phyloP scores from a whole-genome alignment of 2,329 filamentous ascomycete genomes.

The Fusarium anthophilum region DNA sequence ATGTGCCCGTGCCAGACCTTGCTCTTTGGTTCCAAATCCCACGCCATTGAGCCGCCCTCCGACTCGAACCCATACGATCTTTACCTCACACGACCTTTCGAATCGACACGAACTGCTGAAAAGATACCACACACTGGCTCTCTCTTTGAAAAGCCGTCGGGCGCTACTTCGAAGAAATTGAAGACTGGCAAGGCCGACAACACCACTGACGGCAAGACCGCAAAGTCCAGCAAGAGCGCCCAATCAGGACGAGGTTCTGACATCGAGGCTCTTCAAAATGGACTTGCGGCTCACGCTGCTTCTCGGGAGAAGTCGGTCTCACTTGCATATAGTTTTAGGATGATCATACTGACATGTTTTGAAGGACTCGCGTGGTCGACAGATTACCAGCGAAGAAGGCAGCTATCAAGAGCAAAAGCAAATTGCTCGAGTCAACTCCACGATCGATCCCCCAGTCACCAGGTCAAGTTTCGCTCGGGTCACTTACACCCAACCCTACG shows the following conservation, averaged over 20 bases:
- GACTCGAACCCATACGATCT: constrained; percentile 64
- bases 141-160: constrained; percentile 56
- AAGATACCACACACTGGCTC: constrained; percentile 62
- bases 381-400: constrained; percentile 48
- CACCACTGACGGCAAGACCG: constrained; percentile 43
- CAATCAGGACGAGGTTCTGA: constrained; percentile 58
- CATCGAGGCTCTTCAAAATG: constrained; percentile 59
- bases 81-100: constrained; percentile 63
- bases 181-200: constrained; percentile 47
- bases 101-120: constrained; percentile 56
- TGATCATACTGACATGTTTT: constrained; percentile 41
- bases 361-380: constrained; percentile 49
- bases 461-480: constrained; percentile 62
- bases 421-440: constrained; percentile 52
- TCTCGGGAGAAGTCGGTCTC: constrained; percentile 49
- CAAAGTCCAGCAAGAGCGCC: constrained; percentile 47
- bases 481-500: constrained; percentile 61
- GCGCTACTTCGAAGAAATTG: constrained; percentile 24
- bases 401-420: constrained; percentile 53
- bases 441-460: constrained; percentile 63
- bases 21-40: constrained; percentile 61
- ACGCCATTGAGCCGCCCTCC: constrained; percentile 56
- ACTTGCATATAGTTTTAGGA: constrained; percentile 14
- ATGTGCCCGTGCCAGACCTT: constrained; percentile 56
- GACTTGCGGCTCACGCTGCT: constrained; percentile 49